Conservation (phyloP, 352 stramenopile species). For the Saprolegnia diclina region DNA sequence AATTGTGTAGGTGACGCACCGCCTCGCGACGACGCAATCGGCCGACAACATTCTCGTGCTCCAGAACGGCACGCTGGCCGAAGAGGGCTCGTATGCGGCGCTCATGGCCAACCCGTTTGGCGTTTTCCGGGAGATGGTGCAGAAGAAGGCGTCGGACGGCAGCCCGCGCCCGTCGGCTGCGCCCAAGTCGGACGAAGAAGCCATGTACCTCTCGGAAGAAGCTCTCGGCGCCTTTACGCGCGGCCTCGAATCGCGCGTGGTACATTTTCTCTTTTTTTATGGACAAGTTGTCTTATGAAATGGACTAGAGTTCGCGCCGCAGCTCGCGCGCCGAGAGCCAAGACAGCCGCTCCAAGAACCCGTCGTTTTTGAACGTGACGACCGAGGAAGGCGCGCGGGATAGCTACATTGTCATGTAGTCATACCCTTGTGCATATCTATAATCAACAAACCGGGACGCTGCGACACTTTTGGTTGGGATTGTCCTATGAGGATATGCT, state of each 20-base stretch:
- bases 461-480: no score
- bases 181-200: slow-evolving; percentile 3
- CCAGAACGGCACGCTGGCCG: slow-evolving; percentile 1
- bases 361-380: neutral
- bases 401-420: slow-evolving; percentile 26
- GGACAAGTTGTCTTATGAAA: neutral
- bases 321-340: neutral
- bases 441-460: no score
- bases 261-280: neutral
- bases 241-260: neutral
- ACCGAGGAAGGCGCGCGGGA: slow-evolving; percentile 1
- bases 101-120: slow-evolving; percentile 57
- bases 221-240: slow-evolving; percentile 9
- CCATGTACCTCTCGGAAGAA: neutral
- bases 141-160: neutral
- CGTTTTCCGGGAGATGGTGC: slow-evolving; percentile 73
- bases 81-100: slow-evolving; percentile 46
- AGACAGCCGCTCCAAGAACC: neutral
- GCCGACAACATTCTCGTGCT: slow-evolving; percentile 24
- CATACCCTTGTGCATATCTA: neutral
- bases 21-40: slow-evolving; percentile 10
- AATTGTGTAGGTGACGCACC: slow-evolving; percentile 18
- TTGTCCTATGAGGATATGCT: no score
- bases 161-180: neutral
- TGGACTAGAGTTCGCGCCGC: slow-evolving; percentile 13